These are phyloP conservation scores for Adansonia rubrostipa DNA, from an alignment of 441 rosid genomes.

Conservation along the genomic window DNA sequence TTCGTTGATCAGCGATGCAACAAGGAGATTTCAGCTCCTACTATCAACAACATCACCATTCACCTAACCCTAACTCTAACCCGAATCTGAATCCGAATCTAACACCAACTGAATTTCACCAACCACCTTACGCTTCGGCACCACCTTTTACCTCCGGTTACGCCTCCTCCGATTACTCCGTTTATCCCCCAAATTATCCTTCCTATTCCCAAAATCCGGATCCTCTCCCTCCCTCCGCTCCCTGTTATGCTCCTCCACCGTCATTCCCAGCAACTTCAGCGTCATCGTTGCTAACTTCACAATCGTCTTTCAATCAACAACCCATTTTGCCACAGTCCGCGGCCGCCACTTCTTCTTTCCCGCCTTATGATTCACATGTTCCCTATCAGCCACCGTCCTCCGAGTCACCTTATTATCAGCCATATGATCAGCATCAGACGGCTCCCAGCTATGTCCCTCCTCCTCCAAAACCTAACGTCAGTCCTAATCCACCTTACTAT, in stretches of 20 bases:
- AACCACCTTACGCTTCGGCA: conserved; percentile 68
- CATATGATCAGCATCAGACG: conserved; percentile 66
- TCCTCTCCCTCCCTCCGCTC: conserved; percentile 64
- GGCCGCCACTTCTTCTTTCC: conserved; percentile 46
- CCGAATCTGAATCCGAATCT: conserved; percentile 29
- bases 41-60: conserved; percentile 49
- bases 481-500: conserved; percentile 46
- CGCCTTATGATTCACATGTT: conserved; percentile 64
- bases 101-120: conserved; percentile 51
- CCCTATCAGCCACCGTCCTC: conserved; percentile 59
- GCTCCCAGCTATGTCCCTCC: conserved; percentile 48
- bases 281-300: conserved; percentile 41
- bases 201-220: conserved; percentile 60
- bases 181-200: conserved; percentile 52
- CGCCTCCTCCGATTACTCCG: conserved; percentile 54
- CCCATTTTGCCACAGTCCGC: conserved; percentile 27
- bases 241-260: conserved; percentile 53
- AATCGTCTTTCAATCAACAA: conserved; percentile 40
- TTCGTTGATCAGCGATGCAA: conserved; percentile 49
- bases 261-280: conserved; percentile 37
- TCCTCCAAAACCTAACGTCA: conserved; percentile 42
- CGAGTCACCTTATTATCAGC: conserved; percentile 51
- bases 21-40: conserved; percentile 78
- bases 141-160: conserved; percentile 68
- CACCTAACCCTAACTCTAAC: conserved; percentile 31